These are phyloP conservation scores for Solanum lycopersicoides DNA, from an alignment of 257 asterid species.

Conservation along the genomic window DNA sequence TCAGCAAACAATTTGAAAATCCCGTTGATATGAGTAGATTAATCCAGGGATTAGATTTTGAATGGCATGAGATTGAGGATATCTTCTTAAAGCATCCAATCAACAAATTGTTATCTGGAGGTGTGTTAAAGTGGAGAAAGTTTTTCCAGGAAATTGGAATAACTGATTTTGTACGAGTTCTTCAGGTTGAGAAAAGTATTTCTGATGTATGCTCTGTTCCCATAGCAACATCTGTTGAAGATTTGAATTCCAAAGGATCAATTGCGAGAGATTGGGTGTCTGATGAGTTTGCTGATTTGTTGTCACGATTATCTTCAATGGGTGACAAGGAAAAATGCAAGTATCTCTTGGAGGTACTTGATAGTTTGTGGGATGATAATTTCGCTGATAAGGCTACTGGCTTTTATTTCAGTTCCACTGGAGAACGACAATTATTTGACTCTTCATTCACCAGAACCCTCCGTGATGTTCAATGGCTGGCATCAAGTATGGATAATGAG, in stretches of 20 bases:
- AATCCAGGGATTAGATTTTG: slow-evolving; percentile 39
- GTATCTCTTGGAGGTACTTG: slow-evolving; percentile 71
- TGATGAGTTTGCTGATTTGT: slow-evolving; percentile 41
- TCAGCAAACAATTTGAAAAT: slow-evolving; percentile 50
- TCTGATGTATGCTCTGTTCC: slow-evolving; percentile 22
- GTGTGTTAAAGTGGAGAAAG: slow-evolving; percentile 65
- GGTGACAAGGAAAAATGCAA: slow-evolving; percentile 51
- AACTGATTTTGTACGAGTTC: slow-evolving; percentile 68
- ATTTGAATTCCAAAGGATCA: slow-evolving; percentile 14
- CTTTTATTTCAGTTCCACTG: slow-evolving; percentile 29
- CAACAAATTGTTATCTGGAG: slow-evolving; percentile 47
- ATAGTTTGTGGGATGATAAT: slow-evolving; percentile 66
- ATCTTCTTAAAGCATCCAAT: slow-evolving; percentile 60
- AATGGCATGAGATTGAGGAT: slow-evolving; percentile 63
- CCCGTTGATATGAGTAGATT: slow-evolving; percentile 46
- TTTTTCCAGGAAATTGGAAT: slow-evolving; percentile 70
- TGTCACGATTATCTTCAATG: slow-evolving; percentile 38
- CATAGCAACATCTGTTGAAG: slow-evolving; percentile 17
- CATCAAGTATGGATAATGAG: slow-evolving; percentile 34
- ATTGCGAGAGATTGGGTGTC: slow-evolving; percentile 63
- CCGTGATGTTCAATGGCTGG: slow-evolving; percentile 57
- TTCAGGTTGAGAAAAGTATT: slow-evolving; percentile 43
- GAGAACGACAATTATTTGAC: slow-evolving; percentile 33
- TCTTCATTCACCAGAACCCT: slow-evolving; percentile 50
- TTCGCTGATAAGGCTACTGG: slow-evolving; percentile 53